Evolutionary conservation across 2,329 filamentous ascomycete genomes (phyloP).

Genomic region (Diaporthe longicolla): DNA sequence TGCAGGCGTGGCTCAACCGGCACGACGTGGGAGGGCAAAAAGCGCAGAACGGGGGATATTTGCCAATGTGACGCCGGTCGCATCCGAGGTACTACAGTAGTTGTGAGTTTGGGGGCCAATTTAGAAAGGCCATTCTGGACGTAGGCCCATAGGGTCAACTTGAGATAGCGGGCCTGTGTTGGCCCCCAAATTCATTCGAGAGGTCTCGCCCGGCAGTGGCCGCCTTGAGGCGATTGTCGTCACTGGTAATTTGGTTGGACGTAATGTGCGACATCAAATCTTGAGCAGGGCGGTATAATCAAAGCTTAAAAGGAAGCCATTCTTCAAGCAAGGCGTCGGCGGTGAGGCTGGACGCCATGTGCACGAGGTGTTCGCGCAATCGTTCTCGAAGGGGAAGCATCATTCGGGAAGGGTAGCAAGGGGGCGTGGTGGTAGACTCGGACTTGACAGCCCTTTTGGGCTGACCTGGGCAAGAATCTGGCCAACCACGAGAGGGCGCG

Average conservation of each 20-base stretch:
- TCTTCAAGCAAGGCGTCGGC: conserved; percentile 14
- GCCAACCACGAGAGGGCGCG: conserved; percentile 8
- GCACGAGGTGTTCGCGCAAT: not conserved
- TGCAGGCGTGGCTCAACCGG: conserved; percentile 13
- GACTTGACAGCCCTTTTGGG: conserved; percentile 29
- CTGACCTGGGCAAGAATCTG: conserved; percentile 4
- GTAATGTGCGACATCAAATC: conserved; percentile 3
- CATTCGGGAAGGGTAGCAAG: conserved; percentile 21
- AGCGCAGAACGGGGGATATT: conserved; percentile 17
- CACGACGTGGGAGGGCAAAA: conserved; percentile 28
- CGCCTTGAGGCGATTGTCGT: not conserved
- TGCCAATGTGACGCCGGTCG: conserved; percentile 12
- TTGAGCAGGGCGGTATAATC: not conserved
- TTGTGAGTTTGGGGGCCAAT: conserved; percentile 22
- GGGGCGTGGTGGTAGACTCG: not conserved
- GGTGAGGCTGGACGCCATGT: conserved; percentile 19
- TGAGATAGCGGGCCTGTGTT: conserved; percentile 10
- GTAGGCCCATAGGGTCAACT: conserved; percentile 3
- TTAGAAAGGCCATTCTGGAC: conserved; percentile 1
- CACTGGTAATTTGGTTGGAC: not conserved
- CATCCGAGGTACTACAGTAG: not conserved
- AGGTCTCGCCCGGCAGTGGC: not conserved
- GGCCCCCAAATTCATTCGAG: conserved; percentile 8
- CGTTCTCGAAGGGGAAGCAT: conserved; percentile 28
- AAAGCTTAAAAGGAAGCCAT: conserved; percentile 12